Evolutionary conservation across 2,329 filamentous ascomycete genomes (phyloP).

Genomic region (Scorias spongiosa): DNA sequence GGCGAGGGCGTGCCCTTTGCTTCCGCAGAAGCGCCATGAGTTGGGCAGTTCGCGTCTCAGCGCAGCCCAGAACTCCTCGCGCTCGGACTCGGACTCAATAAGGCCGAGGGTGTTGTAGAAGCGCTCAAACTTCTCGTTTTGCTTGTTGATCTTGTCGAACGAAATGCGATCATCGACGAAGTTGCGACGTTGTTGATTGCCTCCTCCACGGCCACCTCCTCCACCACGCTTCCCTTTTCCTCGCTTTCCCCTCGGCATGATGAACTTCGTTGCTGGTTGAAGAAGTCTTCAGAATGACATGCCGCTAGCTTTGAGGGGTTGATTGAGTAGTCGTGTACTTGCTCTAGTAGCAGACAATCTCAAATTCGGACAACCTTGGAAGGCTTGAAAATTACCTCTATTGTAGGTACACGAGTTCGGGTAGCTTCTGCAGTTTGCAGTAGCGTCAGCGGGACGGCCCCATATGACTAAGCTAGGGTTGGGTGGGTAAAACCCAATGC

Average conservation of each 20-base stretch:
- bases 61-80: slow-evolving; percentile 66
- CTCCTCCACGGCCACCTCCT: slow-evolving; percentile 2
- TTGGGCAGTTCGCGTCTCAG: slow-evolving; percentile 79
- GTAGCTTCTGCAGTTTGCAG: too few relatives aligned
- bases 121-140: slow-evolving; percentile 69
- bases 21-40: slow-evolving; percentile 94
- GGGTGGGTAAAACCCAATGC: too few relatives aligned
- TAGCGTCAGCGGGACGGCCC: too few relatives aligned
- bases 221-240: slow-evolving; percentile 2
- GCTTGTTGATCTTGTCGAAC: slow-evolving; percentile 53
- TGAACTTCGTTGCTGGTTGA: too few relatives aligned
- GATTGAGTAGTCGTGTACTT: too few relatives aligned
- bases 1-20: slow-evolving; percentile 83
- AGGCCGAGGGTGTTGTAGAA: slow-evolving; percentile 73
- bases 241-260: neutral
- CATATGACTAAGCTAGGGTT: too few relatives aligned
- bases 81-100: slow-evolving; percentile 58
- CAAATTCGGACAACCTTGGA: too few relatives aligned
- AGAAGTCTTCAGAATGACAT: too few relatives aligned
- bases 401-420: too few relatives aligned
- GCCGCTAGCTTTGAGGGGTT: too few relatives aligned
- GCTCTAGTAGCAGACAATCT: too few relatives aligned
- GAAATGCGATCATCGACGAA: slow-evolving; percentile 19
- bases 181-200: neutral
- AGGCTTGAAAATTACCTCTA: too few relatives aligned